Conservation (phyloP, 148 eudicot genomes). For the Mesembryanthemum crystallinum region DNA sequence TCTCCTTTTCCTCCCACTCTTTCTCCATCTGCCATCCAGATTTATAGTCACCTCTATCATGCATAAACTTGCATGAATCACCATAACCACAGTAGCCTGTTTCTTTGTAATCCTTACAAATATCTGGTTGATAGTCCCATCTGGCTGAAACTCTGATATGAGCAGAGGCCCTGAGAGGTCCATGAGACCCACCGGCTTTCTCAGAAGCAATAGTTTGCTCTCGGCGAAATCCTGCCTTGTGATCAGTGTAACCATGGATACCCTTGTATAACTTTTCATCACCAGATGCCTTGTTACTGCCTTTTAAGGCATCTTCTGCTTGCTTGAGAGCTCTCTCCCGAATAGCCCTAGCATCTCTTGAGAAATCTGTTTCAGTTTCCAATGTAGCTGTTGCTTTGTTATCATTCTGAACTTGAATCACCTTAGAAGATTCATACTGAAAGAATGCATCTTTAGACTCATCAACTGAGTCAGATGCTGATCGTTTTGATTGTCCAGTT, state of each 20-base stretch:
- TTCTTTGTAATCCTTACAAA: conserved; percentile 92
- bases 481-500: conserved; percentile 45
- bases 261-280: conserved; percentile 81
- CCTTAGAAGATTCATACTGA: conserved; percentile 74
- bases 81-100: conserved; percentile 99
- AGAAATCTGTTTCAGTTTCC: conserved; percentile 86
- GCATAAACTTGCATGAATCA: conserved; percentile 95
- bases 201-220: conserved; percentile 83
- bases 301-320: conserved; percentile 68
- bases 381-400: conserved; percentile 90
- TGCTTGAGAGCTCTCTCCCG: conserved; percentile 79
- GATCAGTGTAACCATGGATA: conserved; percentile 75
- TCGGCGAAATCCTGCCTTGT: conserved; percentile 91
- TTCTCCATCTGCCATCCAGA: conserved; percentile 92
- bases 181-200: conserved; percentile 94
- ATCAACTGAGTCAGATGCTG: conserved; percentile 33
- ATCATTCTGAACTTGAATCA: conserved; percentile 74
- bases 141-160: conserved; percentile 89
- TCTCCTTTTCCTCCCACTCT: conserved; percentile 94
- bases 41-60: conserved; percentile 94
- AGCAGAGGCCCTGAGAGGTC: conserved; percentile 94
- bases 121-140: conserved; percentile 95
- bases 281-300: conserved; percentile 45
- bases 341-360: conserved; percentile 78
- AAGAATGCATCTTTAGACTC: conserved; percentile 42